Conservation (phyloP, 768 basidiomycete species). For the Tulasnella calospora region DNA sequence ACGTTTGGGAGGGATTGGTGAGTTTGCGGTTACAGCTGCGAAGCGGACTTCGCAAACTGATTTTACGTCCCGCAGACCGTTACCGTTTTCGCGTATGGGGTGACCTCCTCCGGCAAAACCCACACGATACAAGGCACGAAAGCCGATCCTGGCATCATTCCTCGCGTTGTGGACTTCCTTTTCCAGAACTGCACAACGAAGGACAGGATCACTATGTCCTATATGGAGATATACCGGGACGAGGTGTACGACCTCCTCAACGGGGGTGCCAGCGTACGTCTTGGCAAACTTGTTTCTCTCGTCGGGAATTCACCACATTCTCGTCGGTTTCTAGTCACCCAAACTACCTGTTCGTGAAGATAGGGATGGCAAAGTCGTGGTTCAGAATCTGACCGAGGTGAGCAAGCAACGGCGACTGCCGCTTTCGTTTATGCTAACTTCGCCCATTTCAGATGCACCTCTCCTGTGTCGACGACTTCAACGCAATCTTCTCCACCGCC, state of each 20-base stretch:
- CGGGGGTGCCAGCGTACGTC: slow-evolving; percentile 57
- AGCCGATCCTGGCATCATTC: slow-evolving; percentile 76
- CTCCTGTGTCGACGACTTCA: slow-evolving; percentile 49
- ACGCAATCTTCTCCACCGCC: slow-evolving; percentile 35
- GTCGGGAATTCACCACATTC: slow-evolving; percentile 1
- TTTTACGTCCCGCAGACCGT: slow-evolving; percentile 52
- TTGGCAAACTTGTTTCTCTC: not conserved
- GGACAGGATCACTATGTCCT: slow-evolving; percentile 51
- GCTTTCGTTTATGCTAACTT: not conserved
- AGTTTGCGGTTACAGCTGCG: slow-evolving; percentile 34
- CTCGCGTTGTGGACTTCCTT: slow-evolving; percentile 66
- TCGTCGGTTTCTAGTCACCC: slow-evolving; percentile 39
- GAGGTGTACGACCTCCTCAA: slow-evolving; percentile 85
- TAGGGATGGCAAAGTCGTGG: slow-evolving; percentile 49
- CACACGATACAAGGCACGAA: slow-evolving; percentile 86
- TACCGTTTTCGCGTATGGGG: slow-evolving; percentile 86
- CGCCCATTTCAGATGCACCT: slow-evolving; percentile 25
- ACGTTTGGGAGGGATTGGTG: slow-evolving; percentile 72
- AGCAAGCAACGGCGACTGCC: not conserved
- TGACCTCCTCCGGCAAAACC: slow-evolving; percentile 79
- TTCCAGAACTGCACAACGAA: slow-evolving; percentile 45
- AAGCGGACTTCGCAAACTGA: not conserved
- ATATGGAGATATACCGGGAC: slow-evolving; percentile 90
- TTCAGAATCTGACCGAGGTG: slow-evolving; percentile 46
- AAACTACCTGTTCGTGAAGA: slow-evolving; percentile 57